Base-by-base conservation (phyloP, 225 moss, liverwort and hornwort species). In the Anthoceros angustus region DNA sequence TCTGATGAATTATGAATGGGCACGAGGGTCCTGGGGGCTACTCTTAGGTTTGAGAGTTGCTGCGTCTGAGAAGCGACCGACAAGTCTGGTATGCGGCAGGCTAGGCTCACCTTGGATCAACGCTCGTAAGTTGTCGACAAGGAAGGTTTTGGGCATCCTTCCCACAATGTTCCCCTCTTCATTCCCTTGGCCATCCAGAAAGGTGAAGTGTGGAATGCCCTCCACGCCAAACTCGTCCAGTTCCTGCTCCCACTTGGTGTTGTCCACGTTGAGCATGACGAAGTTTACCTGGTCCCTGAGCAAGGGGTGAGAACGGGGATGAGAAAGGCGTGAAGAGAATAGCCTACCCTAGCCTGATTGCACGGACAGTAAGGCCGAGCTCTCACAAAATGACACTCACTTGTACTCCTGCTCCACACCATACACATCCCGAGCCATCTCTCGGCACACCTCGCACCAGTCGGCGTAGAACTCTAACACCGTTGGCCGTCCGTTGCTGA, bases 261-360 rank as follows among this genome's bases (percentile, higher is more conserved):
- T 98, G 75, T 98, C 98, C 81, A 92, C 98, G 48, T 98, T 98
- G 69, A 98, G 75, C 98, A 98, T 98, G 76, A 98, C 98, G 25
- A 98, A 98, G 48, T 98, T 98, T 26, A 98, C 86, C 67, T 81
- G 78, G 70, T 89, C 91, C 68, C 91, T 98, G 91, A 4, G 23
- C 6, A 20, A 7, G 5, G 23, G 8, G 5, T 15, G n/a, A 55
- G n/a, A 32, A 32, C n/a, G 55, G 18, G 55, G 5, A 55, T 55
- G 7, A 55, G 55, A 7, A 55, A 18, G 55, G 18, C 49, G 18
- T 20, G n/a, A 55, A 55, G 55, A 55, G 55, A 55, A 0, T 9
- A 23, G 18, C 0, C 1, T 55, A 1, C 6, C 16, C 4, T 23
- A 55, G 16, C 55, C 23, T 15, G 0, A 18, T 18, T 23, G 7